A percentile compares a stretch with the other conserved stretches of the same genome.
Evolutionary conservation across 1,139 yeast genomes (phyloP).

Genomic region (Tardiomyces depauwii): DNA sequence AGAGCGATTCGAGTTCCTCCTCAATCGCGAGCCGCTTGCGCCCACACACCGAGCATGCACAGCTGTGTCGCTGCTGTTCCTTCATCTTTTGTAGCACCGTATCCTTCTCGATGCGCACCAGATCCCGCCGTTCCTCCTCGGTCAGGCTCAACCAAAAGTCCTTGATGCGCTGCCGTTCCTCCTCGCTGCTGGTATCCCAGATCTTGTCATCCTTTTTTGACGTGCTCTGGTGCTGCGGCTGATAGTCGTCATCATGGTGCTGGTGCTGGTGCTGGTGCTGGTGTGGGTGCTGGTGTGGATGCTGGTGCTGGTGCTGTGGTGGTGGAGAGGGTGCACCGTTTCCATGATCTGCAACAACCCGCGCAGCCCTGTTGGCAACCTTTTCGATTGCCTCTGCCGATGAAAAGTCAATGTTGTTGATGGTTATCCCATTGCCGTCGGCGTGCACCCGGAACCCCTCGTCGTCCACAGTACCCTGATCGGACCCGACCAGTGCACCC

Average conservation of each 20-base stretch:
- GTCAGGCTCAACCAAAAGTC: conserved; percentile 63
- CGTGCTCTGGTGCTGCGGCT: neutral
- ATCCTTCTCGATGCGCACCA: conserved; percentile 59
- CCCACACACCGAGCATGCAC: conserved; percentile 77
- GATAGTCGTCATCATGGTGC: neutral
- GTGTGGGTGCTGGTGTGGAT: too few species aligned
- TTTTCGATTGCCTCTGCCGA: conserved; percentile 36
- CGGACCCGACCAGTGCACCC: neutral
- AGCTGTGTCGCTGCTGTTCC: conserved; percentile 42
- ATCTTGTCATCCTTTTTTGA: conserved; percentile 26
- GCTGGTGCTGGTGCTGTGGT: neutral
- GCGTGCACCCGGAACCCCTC: conserved; percentile 12
- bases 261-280: neutral
- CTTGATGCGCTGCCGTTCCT: conserved; percentile 47
- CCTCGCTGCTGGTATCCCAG: conserved; percentile 50
- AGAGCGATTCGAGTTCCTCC: conserved; percentile 68
- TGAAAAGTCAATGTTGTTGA: conserved; percentile 33
- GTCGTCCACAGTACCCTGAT: neutral
- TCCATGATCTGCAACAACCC: neutral
- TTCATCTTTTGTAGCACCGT: conserved; percentile 57
- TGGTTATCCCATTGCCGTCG: conserved; percentile 19
- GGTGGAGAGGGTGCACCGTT: neutral
- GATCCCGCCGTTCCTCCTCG: conserved; percentile 46
- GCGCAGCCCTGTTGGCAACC: conserved; percentile 19
- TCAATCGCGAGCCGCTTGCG: conserved; percentile 63